Evolutionary conservation across 2,329 filamentous ascomycete genomes (phyloP).

Genomic region (Botryotinia calthae): DNA sequence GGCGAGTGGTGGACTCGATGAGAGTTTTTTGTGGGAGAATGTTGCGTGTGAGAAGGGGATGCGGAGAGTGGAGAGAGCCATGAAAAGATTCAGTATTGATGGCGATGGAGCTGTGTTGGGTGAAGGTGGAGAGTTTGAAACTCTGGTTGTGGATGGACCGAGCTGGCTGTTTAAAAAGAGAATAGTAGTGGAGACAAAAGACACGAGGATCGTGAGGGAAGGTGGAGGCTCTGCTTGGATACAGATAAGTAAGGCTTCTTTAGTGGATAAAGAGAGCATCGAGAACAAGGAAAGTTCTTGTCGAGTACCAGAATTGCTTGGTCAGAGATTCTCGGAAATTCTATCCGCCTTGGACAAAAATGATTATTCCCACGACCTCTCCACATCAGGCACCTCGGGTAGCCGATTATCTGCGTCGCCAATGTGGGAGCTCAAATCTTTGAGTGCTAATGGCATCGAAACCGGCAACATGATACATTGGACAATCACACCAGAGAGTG

Average conservation of each 20-base stretch:
- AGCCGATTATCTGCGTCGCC: background rate
- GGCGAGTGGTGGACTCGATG: constrained; percentile 83
- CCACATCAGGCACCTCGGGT: background rate
- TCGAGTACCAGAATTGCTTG: constrained; percentile 64
- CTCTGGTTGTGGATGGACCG: constrained; percentile 81
- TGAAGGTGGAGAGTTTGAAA: constrained; percentile 96
- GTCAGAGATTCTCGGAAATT: constrained; percentile 52
- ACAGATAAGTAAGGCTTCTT: constrained; percentile 54
- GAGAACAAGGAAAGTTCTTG: constrained; percentile 42
- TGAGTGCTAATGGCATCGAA: background rate
- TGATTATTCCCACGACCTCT: background rate
- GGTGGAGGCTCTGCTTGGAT: constrained; percentile 78
- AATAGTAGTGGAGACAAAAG: constrained; percentile 59
- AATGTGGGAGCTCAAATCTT: constrained; percentile 3
- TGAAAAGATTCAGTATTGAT: constrained; percentile 65
- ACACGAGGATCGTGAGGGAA: constrained; percentile 56
- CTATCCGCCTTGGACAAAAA: constrained; percentile 22
- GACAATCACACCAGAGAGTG: constrained; percentile 24
- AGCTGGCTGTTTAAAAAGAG: constrained; percentile 65
- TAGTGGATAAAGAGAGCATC: constrained; percentile 43
- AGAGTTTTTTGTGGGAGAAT: constrained; percentile 75
- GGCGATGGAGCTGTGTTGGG: constrained; percentile 73
- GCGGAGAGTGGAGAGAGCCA: constrained; percentile 49
- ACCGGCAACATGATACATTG: constrained; percentile 23
- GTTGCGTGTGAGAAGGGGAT: constrained; percentile 59